Evolutionary conservation across 768 basidiomycete genomes (phyloP).

Genomic region (Rubroboletus satanas): DNA sequence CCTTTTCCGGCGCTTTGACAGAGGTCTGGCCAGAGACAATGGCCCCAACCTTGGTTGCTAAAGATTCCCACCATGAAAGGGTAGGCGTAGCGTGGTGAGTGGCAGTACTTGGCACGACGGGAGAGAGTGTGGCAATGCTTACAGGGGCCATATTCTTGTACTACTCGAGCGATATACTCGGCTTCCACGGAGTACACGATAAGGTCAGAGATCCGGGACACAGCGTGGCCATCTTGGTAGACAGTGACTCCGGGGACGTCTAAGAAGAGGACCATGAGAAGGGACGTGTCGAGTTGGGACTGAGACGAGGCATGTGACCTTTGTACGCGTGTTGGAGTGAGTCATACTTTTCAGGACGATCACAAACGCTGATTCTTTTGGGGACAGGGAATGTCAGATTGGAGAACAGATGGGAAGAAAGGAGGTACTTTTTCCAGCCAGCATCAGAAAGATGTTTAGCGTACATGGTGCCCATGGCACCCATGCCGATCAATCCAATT

Average conservation of each 20-base stretch:
- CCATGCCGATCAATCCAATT: slow-evolving; percentile 95
- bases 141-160: slow-evolving; percentile 91
- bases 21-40: slow-evolving; percentile 95
- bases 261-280: slow-evolving; percentile 27
- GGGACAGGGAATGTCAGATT: neutral
- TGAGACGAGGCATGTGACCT: slow-evolving; percentile 46
- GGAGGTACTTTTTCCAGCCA: slow-evolving; percentile 75
- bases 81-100: neutral
- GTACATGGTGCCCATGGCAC: slow-evolving; percentile 96
- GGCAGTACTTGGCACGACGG: neutral
- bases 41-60: slow-evolving; percentile 89
- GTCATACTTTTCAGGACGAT: slow-evolving; percentile 71
- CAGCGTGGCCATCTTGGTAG: slow-evolving; percentile 76
- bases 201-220: slow-evolving; percentile 86
- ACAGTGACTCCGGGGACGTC: slow-evolving; percentile 62
- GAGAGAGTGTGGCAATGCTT: slow-evolving; percentile 23
- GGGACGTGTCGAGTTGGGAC: neutral
- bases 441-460: slow-evolving; percentile 70
- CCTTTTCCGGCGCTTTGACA: slow-evolving; percentile 91
- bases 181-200: slow-evolving; percentile 96
- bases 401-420: neutral
- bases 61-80: slow-evolving; percentile 1
- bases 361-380: slow-evolving; percentile 84
- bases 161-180: slow-evolving; percentile 79
- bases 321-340: slow-evolving; percentile 55